These are phyloP conservation scores for Paramyrothecium roridum DNA, from an alignment of 2,329 filamentous ascomycete genomes.

Conservation along the genomic window DNA sequence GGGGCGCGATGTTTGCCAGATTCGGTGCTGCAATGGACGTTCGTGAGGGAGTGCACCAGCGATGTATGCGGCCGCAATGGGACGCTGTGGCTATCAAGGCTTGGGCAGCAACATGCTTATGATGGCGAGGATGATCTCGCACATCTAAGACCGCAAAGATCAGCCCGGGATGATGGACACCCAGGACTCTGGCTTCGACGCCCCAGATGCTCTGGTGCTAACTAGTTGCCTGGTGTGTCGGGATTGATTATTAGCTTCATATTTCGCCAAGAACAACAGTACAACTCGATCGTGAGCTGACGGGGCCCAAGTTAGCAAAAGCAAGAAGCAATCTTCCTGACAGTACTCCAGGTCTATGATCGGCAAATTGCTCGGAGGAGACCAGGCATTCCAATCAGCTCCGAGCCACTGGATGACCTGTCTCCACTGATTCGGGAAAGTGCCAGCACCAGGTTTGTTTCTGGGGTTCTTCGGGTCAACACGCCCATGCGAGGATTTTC, in stretches of 20 bases:
- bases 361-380: slow-evolving; percentile 4
- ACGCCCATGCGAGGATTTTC: background rate
- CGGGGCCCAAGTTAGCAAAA: background rate
- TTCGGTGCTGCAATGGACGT: background rate
- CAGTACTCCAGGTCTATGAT: background rate
- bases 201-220: too few relatives aligned
- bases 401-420: background rate
- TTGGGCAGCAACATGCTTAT: background rate
- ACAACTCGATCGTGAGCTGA: background rate
- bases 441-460: background rate
- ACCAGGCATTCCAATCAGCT: background rate
- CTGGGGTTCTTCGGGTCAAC: background rate
- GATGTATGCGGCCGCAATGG: background rate
- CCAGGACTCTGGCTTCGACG: background rate
- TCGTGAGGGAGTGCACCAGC: background rate
- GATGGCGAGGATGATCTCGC: background rate
- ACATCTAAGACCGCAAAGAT: background rate
- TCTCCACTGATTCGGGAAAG: background rate
- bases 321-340: background rate
- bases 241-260: background rate
- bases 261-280: background rate
- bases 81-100: background rate
- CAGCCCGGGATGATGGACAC: background rate
- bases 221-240: background rate
- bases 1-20: background rate